A percentile compares a stretch with the other conserved stretches of the same genome.
These are phyloP conservation scores for Myxozyma geophila DNA, from an alignment of 805 yeast species.

Conservation along the genomic window DNA sequence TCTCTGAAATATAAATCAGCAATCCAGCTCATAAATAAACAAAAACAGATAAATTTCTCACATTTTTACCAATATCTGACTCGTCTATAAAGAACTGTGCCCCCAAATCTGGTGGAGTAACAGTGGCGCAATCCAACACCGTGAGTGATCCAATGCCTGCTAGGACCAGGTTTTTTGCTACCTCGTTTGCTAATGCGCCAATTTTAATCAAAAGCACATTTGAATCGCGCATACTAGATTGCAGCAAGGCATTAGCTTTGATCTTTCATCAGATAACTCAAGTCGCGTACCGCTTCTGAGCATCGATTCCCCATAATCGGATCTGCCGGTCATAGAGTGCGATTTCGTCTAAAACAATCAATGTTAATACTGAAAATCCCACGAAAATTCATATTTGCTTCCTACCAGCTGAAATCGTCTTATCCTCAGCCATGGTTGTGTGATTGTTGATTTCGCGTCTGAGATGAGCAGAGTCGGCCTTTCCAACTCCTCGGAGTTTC, in stretches of 20 bases:
- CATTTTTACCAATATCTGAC: slow-evolving; percentile 56
- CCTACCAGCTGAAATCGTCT: slow-evolving; percentile 30
- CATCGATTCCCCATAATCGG: slow-evolving; percentile 93
- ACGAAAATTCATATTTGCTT: not conserved
- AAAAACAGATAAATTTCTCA: slow-evolving; percentile 6
- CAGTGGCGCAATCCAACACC: slow-evolving; percentile 62
- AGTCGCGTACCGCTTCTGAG: slow-evolving; percentile 60
- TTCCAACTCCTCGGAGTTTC: too few species aligned
- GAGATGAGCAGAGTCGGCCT: not conserved
- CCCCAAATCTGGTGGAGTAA: slow-evolving; percentile 66
- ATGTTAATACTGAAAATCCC: not conserved
- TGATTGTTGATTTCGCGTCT: not conserved
- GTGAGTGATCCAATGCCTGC: slow-evolving; percentile 85
- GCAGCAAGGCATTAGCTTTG: not conserved
- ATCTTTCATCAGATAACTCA: too few species aligned
- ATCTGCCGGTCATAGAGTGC: slow-evolving; percentile 95
- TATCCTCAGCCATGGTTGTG: slow-evolving; percentile 20
- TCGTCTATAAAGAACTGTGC: slow-evolving; percentile 74
- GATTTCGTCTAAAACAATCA: slow-evolving; percentile 65
- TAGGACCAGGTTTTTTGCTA: slow-evolving; percentile 79
- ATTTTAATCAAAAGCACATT: slow-evolving; percentile 70
- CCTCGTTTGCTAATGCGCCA: slow-evolving; percentile 80
- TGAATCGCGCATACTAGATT: slow-evolving; percentile 64
- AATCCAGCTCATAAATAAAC: not conserved
- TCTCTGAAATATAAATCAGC: slow-evolving; percentile 43